A percentile compares a stretch with the other conserved stretches of the same genome.
Conservation (phyloP, 305 asterid genomes). For the Fraxinus dipetala region DNA sequence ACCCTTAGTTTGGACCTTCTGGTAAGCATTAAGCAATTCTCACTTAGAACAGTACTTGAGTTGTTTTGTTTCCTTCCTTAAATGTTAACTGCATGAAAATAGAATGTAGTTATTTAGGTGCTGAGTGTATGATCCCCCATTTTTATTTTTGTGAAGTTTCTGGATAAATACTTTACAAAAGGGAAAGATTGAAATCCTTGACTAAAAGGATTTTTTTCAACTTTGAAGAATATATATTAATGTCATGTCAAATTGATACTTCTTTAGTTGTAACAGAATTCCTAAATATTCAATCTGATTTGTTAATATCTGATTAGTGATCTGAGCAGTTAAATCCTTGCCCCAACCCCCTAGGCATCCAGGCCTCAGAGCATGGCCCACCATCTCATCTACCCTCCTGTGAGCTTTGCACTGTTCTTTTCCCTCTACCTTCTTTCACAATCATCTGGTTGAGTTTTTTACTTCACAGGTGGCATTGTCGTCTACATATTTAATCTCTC, state of each 20-base stretch:
- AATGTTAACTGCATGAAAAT: not conserved
- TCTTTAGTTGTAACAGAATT: not conserved
- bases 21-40: not conserved
- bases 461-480: not conserved
- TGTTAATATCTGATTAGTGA: not conserved
- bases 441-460: not conserved
- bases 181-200: not conserved
- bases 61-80: not conserved
- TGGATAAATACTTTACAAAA: not conserved
- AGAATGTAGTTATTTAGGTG: not conserved
- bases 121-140: not conserved
- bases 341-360: not conserved
- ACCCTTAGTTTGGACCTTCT: not conserved
- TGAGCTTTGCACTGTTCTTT: not conserved
- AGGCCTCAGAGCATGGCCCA: not conserved
- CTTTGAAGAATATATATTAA: not conserved
- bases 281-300: not conserved
- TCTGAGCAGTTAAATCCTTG: not conserved
- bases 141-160: not conserved
- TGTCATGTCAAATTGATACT: not conserved
- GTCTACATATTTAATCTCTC: not conserved
- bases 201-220: not conserved
- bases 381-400: not conserved
- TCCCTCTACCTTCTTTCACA: not conserved
- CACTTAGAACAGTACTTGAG: not conserved